A percentile compares a stretch with the other conserved stretches of the same genome.
phyloP scores from a whole-genome alignment of 768 basidiomycete genomes.

The Serendipita vermifera region DNA sequence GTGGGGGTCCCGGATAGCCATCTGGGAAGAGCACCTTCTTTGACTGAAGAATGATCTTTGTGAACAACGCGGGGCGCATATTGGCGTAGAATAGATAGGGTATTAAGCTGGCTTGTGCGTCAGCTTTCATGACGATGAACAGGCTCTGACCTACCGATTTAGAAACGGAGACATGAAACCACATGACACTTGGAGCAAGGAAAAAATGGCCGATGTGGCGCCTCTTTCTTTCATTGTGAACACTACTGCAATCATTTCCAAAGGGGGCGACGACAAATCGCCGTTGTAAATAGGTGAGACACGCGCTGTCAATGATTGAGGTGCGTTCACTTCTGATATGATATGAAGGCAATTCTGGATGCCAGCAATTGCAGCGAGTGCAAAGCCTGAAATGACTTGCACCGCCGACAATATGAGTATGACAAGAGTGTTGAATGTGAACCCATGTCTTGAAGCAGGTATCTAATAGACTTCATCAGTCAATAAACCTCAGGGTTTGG shows the following conservation, averaged over 20 bases:
- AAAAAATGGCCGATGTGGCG: conserved; percentile 35
- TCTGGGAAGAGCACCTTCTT: conserved; percentile 75
- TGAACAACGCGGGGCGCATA: conserved; percentile 40
- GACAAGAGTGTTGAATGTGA: conserved; percentile 40
- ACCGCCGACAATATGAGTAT: conserved; percentile 62
- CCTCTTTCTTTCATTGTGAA: conserved; percentile 37
- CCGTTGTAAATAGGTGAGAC: too few relatives aligned
- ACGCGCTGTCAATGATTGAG: conserved; percentile 11
- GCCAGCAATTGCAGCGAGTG: conserved; percentile 38
- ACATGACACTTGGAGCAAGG: conserved; percentile 35
- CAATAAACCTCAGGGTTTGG: conserved; percentile 21
- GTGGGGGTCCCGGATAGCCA: conserved; percentile 68
- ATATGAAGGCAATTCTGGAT: conserved; percentile 56
- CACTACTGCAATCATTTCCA: conserved; percentile 31
- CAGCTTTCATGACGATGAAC: too few relatives aligned
- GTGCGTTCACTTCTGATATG: conserved; percentile 42
- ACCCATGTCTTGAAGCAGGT: conserved; percentile 17
- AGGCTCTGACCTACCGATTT: conserved; percentile 40
- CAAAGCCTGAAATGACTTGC: conserved; percentile 55
- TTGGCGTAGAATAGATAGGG: conserved; percentile 49
- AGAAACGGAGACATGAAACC: conserved; percentile 40
- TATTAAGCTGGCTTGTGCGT: conserved; percentile 39
- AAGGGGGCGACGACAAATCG: conserved; percentile 29
- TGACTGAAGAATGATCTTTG: conserved; percentile 39
- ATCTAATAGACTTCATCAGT: conserved; percentile 19